phyloP scores from a whole-genome alignment of 345 rosid genomes.

The Eucalyptus erythrocorys region DNA sequence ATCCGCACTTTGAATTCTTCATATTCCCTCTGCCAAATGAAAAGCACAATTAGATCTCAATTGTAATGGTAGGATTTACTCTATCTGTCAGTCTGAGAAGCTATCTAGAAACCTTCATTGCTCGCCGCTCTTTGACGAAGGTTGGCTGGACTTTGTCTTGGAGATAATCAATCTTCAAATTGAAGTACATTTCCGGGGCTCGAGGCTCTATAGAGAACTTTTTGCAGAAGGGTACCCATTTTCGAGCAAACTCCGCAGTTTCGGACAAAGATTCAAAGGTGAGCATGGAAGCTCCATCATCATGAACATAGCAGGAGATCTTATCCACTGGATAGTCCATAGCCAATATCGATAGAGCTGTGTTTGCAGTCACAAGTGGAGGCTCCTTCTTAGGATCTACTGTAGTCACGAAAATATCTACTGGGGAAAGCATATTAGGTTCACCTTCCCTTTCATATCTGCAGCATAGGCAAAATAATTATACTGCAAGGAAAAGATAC shows the following conservation, averaged over 20 bases:
- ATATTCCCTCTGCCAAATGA: constrained; percentile 62
- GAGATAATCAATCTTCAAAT: constrained; percentile 78
- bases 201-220: constrained; percentile 58
- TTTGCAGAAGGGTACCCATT: constrained; percentile 93
- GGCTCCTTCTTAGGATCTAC: constrained; percentile 99
- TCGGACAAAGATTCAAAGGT: constrained; percentile 81
- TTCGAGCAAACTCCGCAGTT: constrained; percentile 70
- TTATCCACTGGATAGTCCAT: constrained; percentile 94
- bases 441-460: constrained; percentile 92
- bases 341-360: constrained; percentile 82
- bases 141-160: constrained; percentile 97
- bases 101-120: constrained; percentile 68
- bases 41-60: not conserved
- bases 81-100: not conserved
- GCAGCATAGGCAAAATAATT: not conserved
- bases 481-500: not conserved
- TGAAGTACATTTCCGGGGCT: constrained; percentile 71
- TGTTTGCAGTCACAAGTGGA: constrained; percentile 89
- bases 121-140: constrained; percentile 88
- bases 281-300: constrained; percentile 97
- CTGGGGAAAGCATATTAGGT: constrained; percentile 74
- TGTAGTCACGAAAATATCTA: constrained; percentile 89
- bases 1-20: constrained; percentile 95
- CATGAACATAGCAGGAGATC: constrained; percentile 89
- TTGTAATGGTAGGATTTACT: not conserved